phyloP scores from a whole-genome alignment of 2,329 filamentous ascomycete genomes.

The Aspergillus carbonarius region DNA sequence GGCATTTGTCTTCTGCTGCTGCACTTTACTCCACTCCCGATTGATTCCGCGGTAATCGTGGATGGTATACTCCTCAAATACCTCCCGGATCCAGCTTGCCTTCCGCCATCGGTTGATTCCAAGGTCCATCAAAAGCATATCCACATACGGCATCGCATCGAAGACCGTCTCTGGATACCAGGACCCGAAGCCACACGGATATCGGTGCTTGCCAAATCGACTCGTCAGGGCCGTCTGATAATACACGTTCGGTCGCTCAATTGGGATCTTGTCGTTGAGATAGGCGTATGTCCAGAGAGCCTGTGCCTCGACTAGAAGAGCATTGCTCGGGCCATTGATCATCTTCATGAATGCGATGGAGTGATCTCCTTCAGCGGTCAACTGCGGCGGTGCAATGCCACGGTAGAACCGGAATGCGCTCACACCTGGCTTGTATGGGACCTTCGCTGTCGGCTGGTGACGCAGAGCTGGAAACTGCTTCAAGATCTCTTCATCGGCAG shows the following conservation, averaged over 20 bases:
- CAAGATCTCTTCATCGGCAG: conserved; percentile 4
- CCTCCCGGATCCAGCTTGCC: background rate
- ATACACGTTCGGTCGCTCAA: background rate
- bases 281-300: conserved; percentile 6
- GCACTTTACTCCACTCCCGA: conserved; percentile 1
- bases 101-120: background rate
- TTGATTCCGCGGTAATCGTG: conserved; percentile 2
- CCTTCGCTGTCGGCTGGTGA: background rate
- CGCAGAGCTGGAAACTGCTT: conserved; percentile 5
- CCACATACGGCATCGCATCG: conserved; percentile 1
- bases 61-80: conserved; percentile 3
- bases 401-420: conserved; percentile 6
- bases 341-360: conserved; percentile 4
- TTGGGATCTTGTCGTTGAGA: background rate
- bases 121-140: conserved; percentile 5
- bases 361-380: background rate
- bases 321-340: background rate
- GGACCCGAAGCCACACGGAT: conserved; percentile 2
- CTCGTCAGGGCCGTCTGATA: background rate
- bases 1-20: background rate
- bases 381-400: background rate
- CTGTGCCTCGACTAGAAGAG: background rate
- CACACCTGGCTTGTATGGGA: background rate
- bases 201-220: conserved; percentile 1
- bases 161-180: conserved; percentile 8